Evolutionary conservation across 139 green algal genomes (phyloP).

Genomic region (Chlamydomonas asymmetrica): DNA sequence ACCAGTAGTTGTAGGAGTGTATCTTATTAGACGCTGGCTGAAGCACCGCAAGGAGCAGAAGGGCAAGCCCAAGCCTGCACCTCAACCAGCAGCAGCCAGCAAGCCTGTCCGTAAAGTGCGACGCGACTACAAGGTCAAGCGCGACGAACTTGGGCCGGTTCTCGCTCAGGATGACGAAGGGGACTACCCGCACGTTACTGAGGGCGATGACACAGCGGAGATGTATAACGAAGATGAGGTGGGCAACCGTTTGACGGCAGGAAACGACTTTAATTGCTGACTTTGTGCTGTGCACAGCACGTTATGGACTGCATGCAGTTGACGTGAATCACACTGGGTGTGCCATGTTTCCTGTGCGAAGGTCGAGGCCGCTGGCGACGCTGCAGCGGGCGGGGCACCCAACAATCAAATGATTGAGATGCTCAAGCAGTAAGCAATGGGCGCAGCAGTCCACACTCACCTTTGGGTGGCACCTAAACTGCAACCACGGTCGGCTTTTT

Average conservation of each 20-base stretch:
- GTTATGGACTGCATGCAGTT: no score
- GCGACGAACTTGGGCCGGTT: slow-evolving; percentile 8
- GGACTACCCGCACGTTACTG: slow-evolving; percentile 9
- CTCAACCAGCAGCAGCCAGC: neutral
- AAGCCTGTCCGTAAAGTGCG: slow-evolving; percentile 9
- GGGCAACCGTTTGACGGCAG: no score
- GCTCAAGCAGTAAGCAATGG: slow-evolving; percentile 20
- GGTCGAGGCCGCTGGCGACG: slow-evolving; percentile 11
- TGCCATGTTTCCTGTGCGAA: neutral
- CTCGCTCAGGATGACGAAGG: slow-evolving; percentile 14
- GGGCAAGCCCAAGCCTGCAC: neutral
- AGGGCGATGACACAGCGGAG: slow-evolving; percentile 21
- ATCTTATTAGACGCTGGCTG: slow-evolving; percentile 1
- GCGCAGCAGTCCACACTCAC: neutral
- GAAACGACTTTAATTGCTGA: no score
- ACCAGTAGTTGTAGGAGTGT: slow-evolving; percentile 3
- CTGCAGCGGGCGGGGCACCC: slow-evolving; percentile 1
- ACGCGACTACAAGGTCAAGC: slow-evolving; percentile 31
- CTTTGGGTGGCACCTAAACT: neutral
- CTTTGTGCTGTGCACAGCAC: no score
- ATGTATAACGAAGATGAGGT: slow-evolving; percentile 28
- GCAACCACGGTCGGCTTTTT: no score
- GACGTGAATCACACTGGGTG: no score
- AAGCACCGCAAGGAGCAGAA: neutral
- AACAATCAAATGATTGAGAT: slow-evolving; percentile 30